Percentiles rank a stretch among this genome's conserved stretches.
Evolutionary conservation across 2,329 filamentous ascomycete genomes (phyloP).

Genomic region (Claviceps digitariae): DNA sequence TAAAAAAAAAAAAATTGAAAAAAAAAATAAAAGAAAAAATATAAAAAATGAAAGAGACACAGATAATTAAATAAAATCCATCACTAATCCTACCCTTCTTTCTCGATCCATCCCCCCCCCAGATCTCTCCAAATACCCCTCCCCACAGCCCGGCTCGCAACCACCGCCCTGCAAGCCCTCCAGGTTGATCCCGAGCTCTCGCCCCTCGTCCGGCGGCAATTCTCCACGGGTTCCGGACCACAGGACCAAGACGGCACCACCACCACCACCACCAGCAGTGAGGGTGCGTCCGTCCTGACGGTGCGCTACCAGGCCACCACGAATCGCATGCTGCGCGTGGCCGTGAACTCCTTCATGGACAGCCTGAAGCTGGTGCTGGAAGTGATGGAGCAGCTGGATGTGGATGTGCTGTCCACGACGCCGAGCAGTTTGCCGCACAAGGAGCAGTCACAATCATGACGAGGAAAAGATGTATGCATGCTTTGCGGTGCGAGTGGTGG

Average conservation of each 20-base stretch:
- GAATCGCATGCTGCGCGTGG: constrained; percentile 90
- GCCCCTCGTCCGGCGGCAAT: constrained; percentile 59
- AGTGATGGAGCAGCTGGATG: constrained; percentile 82
- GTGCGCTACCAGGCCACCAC: constrained; percentile 79
- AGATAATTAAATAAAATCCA: no score
- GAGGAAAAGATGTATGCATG: no score
- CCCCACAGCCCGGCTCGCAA: constrained; percentile 64
- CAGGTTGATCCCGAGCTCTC: constrained; percentile 84
- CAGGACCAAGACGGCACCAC: background rate
- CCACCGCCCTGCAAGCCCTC: constrained; percentile 60
- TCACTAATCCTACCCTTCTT: background rate
- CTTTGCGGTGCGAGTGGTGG: no score
- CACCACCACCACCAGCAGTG: no score
- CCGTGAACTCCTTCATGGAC: constrained; percentile 94
- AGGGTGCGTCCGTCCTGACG: constrained; percentile 39
- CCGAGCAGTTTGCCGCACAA: background rate
- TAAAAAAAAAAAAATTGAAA: background rate
- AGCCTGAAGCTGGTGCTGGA: constrained; percentile 72
- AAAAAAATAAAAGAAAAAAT: background rate
- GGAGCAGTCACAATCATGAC: no score
- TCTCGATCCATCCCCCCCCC: constrained; percentile 3
- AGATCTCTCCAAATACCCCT: constrained; percentile 70
- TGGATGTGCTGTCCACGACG: constrained; percentile 50
- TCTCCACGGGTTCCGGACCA: constrained; percentile 38
- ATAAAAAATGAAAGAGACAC: background rate